Conservation (phyloP, 495 filamentous ascomycete species). For the Tricharina praecox region DNA sequence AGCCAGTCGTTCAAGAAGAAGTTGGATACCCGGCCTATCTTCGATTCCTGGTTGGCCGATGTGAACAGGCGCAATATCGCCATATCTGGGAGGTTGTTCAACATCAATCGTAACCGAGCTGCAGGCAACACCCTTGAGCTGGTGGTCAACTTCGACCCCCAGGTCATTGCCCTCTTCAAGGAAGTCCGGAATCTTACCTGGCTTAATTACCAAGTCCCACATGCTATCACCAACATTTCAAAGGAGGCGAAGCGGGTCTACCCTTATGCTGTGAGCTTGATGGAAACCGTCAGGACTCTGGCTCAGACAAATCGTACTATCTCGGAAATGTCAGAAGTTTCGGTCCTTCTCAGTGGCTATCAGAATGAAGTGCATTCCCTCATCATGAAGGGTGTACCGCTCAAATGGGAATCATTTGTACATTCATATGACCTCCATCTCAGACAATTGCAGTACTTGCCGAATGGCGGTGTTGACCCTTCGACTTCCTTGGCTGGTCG, state of each 20-base stretch:
- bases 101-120: constrained; percentile 68
- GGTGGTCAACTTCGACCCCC: constrained; percentile 86
- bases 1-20: constrained; percentile 87
- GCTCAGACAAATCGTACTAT: constrained; percentile 74
- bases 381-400: constrained; percentile 65
- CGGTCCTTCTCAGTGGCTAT: constrained; percentile 74
- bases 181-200: constrained; percentile 93
- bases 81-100: constrained; percentile 81
- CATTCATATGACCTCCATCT: constrained; percentile 86
- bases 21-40: constrained; percentile 80
- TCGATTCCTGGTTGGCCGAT: constrained; percentile 86
- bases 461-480: constrained; percentile 45
- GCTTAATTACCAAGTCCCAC: constrained; percentile 82
- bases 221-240: constrained; percentile 81
- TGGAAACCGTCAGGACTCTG: constrained; percentile 88
- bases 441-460: constrained; percentile 41
- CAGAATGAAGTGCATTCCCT: constrained; percentile 70
- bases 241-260: constrained; percentile 96
- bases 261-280: constrained; percentile 88
- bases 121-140: constrained; percentile 75
- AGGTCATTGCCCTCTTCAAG: constrained; percentile 94
- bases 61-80: constrained; percentile 70
- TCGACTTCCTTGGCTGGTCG: constrained; percentile 36
- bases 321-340: constrained; percentile 62
- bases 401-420: constrained; percentile 94